phyloP scores from a whole-genome alignment of 2,329 filamentous ascomycete genomes.

The Ampelomyces quisqualis region DNA sequence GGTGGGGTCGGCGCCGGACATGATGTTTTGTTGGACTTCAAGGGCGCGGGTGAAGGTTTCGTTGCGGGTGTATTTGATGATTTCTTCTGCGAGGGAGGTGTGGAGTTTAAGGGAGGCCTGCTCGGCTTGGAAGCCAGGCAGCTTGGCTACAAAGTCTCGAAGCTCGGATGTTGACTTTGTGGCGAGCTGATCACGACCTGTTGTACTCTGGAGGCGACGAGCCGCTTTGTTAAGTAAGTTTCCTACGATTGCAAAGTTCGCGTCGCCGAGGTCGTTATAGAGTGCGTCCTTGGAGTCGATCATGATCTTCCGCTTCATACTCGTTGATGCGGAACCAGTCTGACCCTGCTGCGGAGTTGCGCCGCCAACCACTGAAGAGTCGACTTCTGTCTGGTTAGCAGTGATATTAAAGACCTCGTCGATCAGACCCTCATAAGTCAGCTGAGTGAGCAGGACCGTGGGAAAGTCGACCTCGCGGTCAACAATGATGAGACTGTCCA shows the following conservation, averaged over 20 bases:
- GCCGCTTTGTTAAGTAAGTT: slow-evolving; percentile 87
- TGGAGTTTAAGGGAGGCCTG: slow-evolving; percentile 91
- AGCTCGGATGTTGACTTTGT: slow-evolving; percentile 89
- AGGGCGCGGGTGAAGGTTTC: slow-evolving; percentile 85
- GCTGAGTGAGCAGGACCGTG: slow-evolving; percentile 85
- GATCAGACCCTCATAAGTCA: slow-evolving; percentile 94
- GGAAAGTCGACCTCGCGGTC: slow-evolving; percentile 94
- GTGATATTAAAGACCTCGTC: slow-evolving; percentile 91
- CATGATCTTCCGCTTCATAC: slow-evolving; percentile 81
- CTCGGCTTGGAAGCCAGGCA: slow-evolving; percentile 89
- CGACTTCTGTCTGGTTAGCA: slow-evolving; percentile 90
- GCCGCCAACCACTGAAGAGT: slow-evolving; percentile 83
- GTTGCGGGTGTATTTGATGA: slow-evolving; percentile 87
- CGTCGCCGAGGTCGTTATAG: slow-evolving; percentile 82
- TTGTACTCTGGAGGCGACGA: slow-evolving; percentile 79
- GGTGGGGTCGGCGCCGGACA: slow-evolving; percentile 83
- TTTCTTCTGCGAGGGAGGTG: slow-evolving; percentile 88
- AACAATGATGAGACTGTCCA: slow-evolving; percentile 90
- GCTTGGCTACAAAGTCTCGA: slow-evolving; percentile 89
- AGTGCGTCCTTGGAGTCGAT: slow-evolving; percentile 88
- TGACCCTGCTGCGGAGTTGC: slow-evolving; percentile 61
- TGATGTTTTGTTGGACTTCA: slow-evolving; percentile 94
- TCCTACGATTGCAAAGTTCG: slow-evolving; percentile 94
- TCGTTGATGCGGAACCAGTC: slow-evolving; percentile 49
- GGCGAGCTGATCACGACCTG: slow-evolving; percentile 76